phyloP scores from a whole-genome alignment of 2,329 filamentous ascomycete genomes.

The Fusarium stilboides region DNA sequence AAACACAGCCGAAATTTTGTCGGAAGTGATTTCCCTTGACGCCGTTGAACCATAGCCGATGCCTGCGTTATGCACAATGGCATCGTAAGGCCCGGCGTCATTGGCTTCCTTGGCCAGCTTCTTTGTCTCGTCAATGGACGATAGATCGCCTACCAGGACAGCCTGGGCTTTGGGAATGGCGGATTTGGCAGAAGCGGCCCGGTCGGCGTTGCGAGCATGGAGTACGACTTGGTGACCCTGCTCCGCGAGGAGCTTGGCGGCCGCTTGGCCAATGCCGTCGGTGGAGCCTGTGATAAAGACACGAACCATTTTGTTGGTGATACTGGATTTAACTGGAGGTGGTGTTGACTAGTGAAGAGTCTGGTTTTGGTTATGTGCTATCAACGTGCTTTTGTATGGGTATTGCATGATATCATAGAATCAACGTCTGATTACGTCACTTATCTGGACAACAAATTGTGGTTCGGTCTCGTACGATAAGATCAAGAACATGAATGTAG shows the following conservation, averaged over 20 bases:
- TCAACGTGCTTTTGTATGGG: neutral
- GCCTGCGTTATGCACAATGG: constrained; percentile 41
- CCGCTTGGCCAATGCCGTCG: constrained; percentile 41
- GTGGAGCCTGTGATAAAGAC: constrained; percentile 44
- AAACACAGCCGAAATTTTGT: constrained; percentile 39
- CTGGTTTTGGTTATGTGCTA: too few species aligned
- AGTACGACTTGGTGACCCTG: constrained; percentile 41
- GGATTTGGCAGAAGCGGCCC: constrained; percentile 31
- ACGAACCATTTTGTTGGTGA: constrained; percentile 30
- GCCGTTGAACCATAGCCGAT: constrained; percentile 40
- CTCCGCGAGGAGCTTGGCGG: constrained; percentile 36
- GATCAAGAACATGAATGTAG: too few species aligned
- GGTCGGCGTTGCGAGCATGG: constrained; percentile 41
- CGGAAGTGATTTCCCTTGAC: constrained; percentile 16
- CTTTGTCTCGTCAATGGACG: constrained; percentile 38
- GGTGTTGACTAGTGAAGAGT: neutral
- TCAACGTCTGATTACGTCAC: constrained; percentile 19
- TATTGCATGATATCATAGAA: constrained; percentile 22
- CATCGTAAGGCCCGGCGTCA: constrained; percentile 31
- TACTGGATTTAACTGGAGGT: accelerated
- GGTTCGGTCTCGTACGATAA: too few species aligned
- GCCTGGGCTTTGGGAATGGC: constrained; percentile 32
- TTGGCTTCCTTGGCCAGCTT: constrained; percentile 39
- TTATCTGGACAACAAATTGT: neutral
- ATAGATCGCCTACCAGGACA: constrained; percentile 32